phyloP scores from a whole-genome alignment of 2,329 filamentous ascomycete species.

The Botryosphaeria dothidea region DNA sequence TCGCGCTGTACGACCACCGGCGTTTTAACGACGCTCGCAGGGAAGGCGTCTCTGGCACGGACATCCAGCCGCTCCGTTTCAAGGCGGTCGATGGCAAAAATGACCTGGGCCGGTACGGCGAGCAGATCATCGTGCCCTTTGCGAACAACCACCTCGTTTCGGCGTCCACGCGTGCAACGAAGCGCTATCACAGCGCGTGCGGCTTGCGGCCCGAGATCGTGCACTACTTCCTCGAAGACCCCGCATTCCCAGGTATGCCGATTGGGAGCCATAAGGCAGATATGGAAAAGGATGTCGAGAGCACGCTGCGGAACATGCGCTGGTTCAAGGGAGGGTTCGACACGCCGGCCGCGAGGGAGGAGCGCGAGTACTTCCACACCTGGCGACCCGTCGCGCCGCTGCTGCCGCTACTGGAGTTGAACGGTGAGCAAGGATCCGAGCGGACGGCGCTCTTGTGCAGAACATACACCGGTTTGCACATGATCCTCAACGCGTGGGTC shows the following conservation, averaged over 20 bases:
- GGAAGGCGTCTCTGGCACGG: too few species aligned
- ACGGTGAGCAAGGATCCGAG: too few species aligned
- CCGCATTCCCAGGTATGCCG: neutral
- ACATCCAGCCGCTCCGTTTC: neutral
- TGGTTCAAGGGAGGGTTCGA: neutral
- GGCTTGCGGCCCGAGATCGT: neutral
- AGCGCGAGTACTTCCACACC: neutral
- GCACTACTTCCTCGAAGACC: neutral
- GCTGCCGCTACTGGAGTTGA: neutral
- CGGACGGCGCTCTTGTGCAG: neutral
- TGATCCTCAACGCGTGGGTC: slow-evolving; percentile 25
- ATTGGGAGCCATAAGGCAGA: neutral
- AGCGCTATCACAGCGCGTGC: too few species aligned
- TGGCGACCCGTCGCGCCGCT: neutral
- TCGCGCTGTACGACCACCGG: neutral
- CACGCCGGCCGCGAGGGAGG: too few species aligned
- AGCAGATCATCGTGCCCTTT: neutral
- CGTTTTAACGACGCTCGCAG: too few species aligned
- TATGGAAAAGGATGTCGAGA: neutral
- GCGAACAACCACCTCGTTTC: neutral
- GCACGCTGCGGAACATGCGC: neutral
- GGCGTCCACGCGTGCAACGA: neutral
- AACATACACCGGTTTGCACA: neutral
- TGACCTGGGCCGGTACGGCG: neutral
- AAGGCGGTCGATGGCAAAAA: accelerated